Evolutionary conservation across 176 grass and related monocot genomes (phyloP).

Genomic region (Bothriochloa decipiens): DNA sequence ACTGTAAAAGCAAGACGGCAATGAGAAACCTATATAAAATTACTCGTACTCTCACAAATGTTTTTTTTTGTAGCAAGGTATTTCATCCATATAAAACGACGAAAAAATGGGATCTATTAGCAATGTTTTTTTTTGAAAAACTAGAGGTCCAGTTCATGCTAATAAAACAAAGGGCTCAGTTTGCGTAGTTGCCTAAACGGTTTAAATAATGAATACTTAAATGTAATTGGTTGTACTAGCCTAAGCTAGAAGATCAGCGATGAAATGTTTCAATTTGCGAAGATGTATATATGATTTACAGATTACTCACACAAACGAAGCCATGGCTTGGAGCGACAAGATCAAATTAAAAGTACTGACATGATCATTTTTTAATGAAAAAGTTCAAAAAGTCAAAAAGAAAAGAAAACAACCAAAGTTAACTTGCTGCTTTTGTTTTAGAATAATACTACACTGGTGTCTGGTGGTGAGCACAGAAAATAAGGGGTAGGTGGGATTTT

Average conservation of each 20-base stretch:
- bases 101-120: no score
- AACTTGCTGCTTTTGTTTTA: constrained; percentile 28
- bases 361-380: constrained; percentile 22
- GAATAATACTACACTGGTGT: constrained; percentile 32
- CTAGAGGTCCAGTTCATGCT: no score
- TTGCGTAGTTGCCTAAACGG: no score
- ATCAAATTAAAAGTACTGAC: constrained; percentile 22
- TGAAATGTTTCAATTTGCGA: background rate
- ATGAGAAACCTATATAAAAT: no score
- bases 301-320: background rate
- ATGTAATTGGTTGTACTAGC: background rate
- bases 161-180: no score
- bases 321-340: background rate
- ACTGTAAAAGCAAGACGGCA: background rate
- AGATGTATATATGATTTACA: background rate
- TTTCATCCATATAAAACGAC: no score
- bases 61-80: no score
- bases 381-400: constrained; percentile 22
- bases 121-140: no score
- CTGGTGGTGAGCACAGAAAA: constrained; percentile 2
- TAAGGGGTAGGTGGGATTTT: constrained; percentile 28
- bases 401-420: constrained; percentile 27
- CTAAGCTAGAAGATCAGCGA: background rate
- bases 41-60: no score
- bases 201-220: no score